Percentiles rank a stretch among this genome's conserved stretches.
These are phyloP conservation scores for Russula abietina DNA, from an alignment of 768 basidiomycete species.

Conservation along the genomic window DNA sequence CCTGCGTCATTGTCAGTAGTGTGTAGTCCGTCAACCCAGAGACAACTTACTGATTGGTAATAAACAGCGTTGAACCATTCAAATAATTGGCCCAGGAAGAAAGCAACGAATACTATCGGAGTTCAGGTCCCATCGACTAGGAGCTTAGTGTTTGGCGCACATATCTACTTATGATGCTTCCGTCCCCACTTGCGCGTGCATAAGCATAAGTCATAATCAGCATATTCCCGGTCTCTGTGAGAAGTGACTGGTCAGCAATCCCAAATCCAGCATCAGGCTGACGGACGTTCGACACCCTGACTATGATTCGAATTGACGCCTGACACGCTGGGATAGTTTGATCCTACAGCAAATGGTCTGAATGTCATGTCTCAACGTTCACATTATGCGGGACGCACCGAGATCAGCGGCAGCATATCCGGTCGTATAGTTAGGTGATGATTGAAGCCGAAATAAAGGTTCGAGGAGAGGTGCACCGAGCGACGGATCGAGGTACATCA, in stretches of 20 bases:
- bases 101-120: conserved; percentile 27
- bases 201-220: conserved; percentile 33
- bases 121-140: background rate
- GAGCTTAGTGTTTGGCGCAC: conserved; percentile 5
- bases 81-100: conserved; percentile 33
- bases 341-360: background rate
- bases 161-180: conserved; percentile 26
- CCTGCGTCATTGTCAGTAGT: conserved; percentile 14
- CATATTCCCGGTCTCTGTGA: conserved; percentile 32
- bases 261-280: background rate
- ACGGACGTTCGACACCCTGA: conserved; percentile 18
- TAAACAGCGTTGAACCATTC: conserved; percentile 40
- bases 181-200: conserved; percentile 29
- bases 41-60: conserved; percentile 46
- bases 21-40: conserved; percentile 39
- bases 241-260: background rate
- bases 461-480: conserved; percentile 35
- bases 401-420: conserved; percentile 24
- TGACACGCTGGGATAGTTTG: conserved; percentile 12
- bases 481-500: conserved; percentile 48
- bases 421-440: conserved; percentile 16
- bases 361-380: background rate
- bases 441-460: conserved; percentile 27
- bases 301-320: background rate
- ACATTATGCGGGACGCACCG: conserved; percentile 6